Percentiles rank a stretch among this genome's conserved stretches.
Evolutionary conservation across 179 eudicot genomes (phyloP).

Genomic region (Gypsophila paniculata): DNA sequence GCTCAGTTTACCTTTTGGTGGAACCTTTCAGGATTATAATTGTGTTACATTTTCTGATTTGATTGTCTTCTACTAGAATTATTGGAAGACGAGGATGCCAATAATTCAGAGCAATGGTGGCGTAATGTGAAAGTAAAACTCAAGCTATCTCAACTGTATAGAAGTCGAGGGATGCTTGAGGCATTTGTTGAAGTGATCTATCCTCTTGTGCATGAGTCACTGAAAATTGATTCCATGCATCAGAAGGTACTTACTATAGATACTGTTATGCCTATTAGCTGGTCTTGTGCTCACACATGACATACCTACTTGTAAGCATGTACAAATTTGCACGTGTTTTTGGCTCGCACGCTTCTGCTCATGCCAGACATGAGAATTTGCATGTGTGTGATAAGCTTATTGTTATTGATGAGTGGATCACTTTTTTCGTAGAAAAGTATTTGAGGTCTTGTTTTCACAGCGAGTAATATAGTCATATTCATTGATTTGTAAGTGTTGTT

Average conservation of each 20-base stretch:
- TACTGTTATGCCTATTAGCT: neutral
- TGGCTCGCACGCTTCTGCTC: neutral
- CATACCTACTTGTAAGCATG: neutral
- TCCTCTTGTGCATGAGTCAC: conserved; percentile 61
- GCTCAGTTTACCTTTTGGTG: neutral
- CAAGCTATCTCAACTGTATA: conserved; percentile 63
- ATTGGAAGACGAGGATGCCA: conserved; percentile 29
- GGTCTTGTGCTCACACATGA: neutral
- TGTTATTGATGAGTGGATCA: conserved; percentile 4
- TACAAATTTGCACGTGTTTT: neutral
- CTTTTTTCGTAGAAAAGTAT: neutral
- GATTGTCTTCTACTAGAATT: conserved; percentile 30
- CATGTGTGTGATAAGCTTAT: neutral
- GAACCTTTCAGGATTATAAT: conserved; percentile 8
- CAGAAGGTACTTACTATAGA: conserved; percentile 48
- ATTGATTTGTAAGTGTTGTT: neutral
- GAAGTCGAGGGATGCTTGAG: conserved; percentile 53
- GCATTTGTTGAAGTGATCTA: conserved; percentile 62
- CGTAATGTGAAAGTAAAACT: conserved; percentile 64
- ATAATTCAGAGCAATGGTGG: conserved; percentile 64
- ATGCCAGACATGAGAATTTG: neutral
- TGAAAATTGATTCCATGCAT: conserved; percentile 46
- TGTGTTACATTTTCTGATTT: conserved; percentile 12
- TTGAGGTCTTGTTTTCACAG: neutral
- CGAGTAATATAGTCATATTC: neutral